Conservation (phyloP, 2,329 filamentous ascomycete genomes). For the Claviceps spartinae region DNA sequence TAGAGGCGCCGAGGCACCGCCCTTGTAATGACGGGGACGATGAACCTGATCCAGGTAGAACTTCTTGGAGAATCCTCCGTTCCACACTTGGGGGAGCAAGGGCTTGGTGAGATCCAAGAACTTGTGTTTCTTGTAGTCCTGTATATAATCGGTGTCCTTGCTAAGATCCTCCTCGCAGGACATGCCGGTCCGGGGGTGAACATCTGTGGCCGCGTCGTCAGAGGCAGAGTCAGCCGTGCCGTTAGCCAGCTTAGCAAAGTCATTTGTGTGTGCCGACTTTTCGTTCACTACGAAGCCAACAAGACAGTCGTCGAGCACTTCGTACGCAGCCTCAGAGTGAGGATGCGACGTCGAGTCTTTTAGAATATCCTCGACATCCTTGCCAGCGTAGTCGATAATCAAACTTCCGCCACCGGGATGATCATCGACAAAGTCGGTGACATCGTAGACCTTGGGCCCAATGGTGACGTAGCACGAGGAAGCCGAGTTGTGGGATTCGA, state of each 20-base stretch:
- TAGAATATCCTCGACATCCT: conserved; percentile 72
- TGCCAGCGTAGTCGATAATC: conserved; percentile 78
- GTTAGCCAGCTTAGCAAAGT: conserved; percentile 14
- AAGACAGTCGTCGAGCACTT: conserved; percentile 77
- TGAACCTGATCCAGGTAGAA: conserved; percentile 97
- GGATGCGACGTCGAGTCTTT: conserved; percentile 69
- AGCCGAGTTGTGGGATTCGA: conserved; percentile 63
- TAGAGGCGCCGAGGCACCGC: conserved; percentile 78
- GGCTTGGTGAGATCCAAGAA: conserved; percentile 83
- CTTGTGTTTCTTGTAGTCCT: conserved; percentile 81
- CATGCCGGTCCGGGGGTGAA: conserved; percentile 68
- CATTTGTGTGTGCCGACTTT: conserved; percentile 26
- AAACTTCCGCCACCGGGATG: conserved; percentile 86
- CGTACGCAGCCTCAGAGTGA: conserved; percentile 89
- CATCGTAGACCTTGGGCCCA: conserved; percentile 82
- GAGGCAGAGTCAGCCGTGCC: conserved; percentile 13
- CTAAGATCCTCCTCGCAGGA: conserved; percentile 74
- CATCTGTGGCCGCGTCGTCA: conserved; percentile 16
- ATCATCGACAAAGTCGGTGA: conserved; percentile 79
- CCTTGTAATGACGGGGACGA: conserved; percentile 87
- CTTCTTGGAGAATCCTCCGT: conserved; percentile 77
- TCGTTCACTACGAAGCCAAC: conserved; percentile 65
- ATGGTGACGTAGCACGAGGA: conserved; percentile 90
- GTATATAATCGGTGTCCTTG: conserved; percentile 62
- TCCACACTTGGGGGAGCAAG: conserved; percentile 78